Percentiles rank a stretch among this genome's conserved stretches.
phyloP scores from a whole-genome alignment of 2,329 filamentous ascomycete genomes.

The Stemphylium beticola region DNA sequence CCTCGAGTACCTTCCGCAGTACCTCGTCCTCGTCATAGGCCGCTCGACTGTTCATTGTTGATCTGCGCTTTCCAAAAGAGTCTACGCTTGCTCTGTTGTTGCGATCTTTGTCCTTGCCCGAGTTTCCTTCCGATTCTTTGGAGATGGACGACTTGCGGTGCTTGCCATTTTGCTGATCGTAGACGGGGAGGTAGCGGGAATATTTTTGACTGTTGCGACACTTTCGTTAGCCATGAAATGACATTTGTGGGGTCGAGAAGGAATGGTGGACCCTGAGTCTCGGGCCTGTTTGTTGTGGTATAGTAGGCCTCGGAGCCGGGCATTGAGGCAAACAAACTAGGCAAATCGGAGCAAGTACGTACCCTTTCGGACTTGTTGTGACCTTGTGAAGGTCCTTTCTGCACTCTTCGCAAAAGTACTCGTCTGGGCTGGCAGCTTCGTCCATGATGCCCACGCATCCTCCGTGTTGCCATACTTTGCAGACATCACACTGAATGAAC shows the following conservation, averaged over 20 bases:
- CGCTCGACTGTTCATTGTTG: slow-evolving; percentile 96
- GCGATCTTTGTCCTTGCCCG: slow-evolving; percentile 63
- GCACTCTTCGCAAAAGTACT: slow-evolving; percentile 98
- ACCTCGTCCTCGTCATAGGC: slow-evolving; percentile 96
- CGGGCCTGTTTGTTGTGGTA: neutral
- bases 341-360: slow-evolving; percentile 51
- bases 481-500: slow-evolving; percentile 97
- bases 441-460: slow-evolving; percentile 97
- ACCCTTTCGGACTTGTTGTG: slow-evolving; percentile 83
- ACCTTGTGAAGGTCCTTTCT: slow-evolving; percentile 90
- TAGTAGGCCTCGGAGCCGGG: neutral
- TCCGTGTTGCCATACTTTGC: slow-evolving; percentile 98
- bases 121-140: slow-evolving; percentile 64
- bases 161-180: slow-evolving; percentile 58
- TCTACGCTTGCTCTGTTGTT: slow-evolving; percentile 61
- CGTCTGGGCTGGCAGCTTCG: slow-evolving; percentile 88
- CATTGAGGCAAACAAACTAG: slow-evolving; percentile 14
- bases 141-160: slow-evolving; percentile 68
- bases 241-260: neutral
- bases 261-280: neutral
- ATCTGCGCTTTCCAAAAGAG: slow-evolving; percentile 79
- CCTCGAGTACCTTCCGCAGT: slow-evolving; percentile 86
- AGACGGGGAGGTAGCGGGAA: slow-evolving; percentile 68
- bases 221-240: slow-evolving; percentile 6
- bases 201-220: slow-evolving; percentile 60